A percentile compares a stretch with the other conserved stretches of the same genome.
These are phyloP conservation scores for Nephelium lappaceum DNA, from an alignment of 345 rosid genomes.

Conservation along the genomic window DNA sequence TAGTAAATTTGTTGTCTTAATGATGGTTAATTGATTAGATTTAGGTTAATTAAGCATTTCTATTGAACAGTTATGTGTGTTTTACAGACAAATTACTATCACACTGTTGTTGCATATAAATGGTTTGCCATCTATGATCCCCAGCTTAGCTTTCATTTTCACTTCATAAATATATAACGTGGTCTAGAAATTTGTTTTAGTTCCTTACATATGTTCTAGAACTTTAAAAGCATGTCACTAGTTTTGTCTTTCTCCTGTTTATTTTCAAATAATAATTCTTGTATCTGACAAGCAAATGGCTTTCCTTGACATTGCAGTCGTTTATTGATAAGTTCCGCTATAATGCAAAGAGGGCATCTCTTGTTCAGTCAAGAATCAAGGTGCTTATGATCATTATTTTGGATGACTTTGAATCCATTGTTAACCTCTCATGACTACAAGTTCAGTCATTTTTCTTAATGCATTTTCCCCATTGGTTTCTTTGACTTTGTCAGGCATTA, in stretches of 20 bases:
- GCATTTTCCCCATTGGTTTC: conserved; percentile 15
- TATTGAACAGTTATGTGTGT: background rate
- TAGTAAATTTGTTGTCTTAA: background rate
- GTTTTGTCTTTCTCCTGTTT: conserved; percentile 13
- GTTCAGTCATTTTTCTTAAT: background rate
- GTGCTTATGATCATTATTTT: conserved; percentile 36
- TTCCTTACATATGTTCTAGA: background rate
- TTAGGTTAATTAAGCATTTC: background rate
- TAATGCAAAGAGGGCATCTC: conserved; percentile 99
- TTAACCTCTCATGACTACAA: conserved; percentile 1
- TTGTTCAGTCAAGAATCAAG: conserved; percentile 99
- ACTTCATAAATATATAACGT: background rate
- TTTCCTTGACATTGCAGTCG: conserved; percentile 50
- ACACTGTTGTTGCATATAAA: background rate
- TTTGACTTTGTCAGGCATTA: conserved; percentile 60
- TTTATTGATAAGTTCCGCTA: conserved; percentile 98
- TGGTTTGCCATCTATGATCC: background rate
- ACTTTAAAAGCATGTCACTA: background rate
- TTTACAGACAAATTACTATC: background rate
- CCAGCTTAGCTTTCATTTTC: background rate
- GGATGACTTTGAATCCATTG: conserved; percentile 14
- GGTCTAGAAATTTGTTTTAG: background rate
- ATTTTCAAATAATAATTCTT: conserved; percentile 10
- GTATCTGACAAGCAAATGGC: conserved; percentile 20
- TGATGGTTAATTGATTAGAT: background rate